phyloP scores from a whole-genome alignment of 2,329 filamentous ascomycete genomes.

The Scortechinia acanthostroma region DNA sequence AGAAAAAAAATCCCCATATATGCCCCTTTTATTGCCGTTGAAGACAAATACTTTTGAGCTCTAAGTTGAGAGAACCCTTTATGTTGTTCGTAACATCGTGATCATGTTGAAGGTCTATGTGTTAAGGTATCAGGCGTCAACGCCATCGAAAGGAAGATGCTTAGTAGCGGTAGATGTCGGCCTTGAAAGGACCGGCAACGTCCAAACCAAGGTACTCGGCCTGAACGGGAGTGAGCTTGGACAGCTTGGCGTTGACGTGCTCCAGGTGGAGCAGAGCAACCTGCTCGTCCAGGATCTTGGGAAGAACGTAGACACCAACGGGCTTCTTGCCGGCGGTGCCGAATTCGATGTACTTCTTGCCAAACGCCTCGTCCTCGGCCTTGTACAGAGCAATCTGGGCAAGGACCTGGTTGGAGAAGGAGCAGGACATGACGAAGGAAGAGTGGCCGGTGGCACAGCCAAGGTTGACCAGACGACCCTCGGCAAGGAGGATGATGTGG shows the following conservation, averaged over 20 bases:
- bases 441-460: slow-evolving; percentile 98
- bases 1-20: not conserved
- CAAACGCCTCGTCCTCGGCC: slow-evolving; percentile 77
- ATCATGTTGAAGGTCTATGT: slow-evolving; percentile 2
- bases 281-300: slow-evolving; percentile 98
- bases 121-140: not conserved
- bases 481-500: slow-evolving; percentile 96
- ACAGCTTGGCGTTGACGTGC: slow-evolving; percentile 92
- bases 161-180: slow-evolving; percentile 73
- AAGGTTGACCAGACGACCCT: slow-evolving; percentile 98
- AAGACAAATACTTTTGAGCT: slow-evolving; percentile 2
- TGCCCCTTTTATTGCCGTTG: not conserved
- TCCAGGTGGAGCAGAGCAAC: slow-evolving; percentile 87
- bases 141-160: slow-evolving; percentile 10
- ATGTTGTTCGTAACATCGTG: slow-evolving; percentile 2
- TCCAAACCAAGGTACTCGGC: slow-evolving; percentile 89
- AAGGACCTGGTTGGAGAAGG: slow-evolving; percentile 99
- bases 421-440: slow-evolving; percentile 99
- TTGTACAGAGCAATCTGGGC: slow-evolving; percentile 98
- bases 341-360: slow-evolving; percentile 93
- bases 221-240: slow-evolving; percentile 76
- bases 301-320: slow-evolving; percentile 88
- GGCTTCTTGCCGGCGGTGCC: slow-evolving; percentile 85
- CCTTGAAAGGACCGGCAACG: slow-evolving; percentile 88
- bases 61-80: slow-evolving; percentile 2